A percentile compares a stretch with the other conserved stretches of the same genome.
These are phyloP conservation scores for Neurospora hispaniola DNA, from an alignment of 495 filamentous ascomycete genomes.

Conservation along the genomic window DNA sequence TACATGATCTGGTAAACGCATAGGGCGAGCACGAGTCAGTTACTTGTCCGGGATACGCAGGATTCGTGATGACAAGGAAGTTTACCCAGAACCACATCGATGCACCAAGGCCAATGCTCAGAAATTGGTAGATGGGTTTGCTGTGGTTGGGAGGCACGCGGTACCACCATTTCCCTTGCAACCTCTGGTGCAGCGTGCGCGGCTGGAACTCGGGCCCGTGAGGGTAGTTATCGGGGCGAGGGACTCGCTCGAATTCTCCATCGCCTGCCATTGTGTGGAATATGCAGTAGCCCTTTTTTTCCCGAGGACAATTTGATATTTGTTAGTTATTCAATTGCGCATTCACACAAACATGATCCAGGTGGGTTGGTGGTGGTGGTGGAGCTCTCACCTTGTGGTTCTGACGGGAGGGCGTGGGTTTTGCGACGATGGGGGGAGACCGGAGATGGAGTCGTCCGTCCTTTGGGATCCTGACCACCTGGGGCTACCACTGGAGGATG, in stretches of 20 bases:
- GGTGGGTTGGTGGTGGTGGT: not conserved
- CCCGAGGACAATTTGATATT: not conserved
- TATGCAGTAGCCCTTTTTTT: too few species aligned
- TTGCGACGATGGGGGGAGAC: not conserved
- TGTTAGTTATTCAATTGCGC: not conserved
- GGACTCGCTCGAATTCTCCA: not conserved
- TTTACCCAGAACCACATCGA: conserved; percentile 99
- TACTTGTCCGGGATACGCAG: not conserved
- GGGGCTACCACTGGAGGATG: not conserved
- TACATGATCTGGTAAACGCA: conserved; percentile 65
- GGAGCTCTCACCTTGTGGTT: not conserved
- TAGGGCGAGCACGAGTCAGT: not conserved
- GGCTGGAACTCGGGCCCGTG: not conserved
- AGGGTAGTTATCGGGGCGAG: not conserved
- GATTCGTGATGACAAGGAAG: not conserved
- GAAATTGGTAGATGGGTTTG: conserved; percentile 69
- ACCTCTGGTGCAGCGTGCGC: not conserved
- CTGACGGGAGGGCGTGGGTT: not conserved
- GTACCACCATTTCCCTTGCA: not conserved
- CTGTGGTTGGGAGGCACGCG: conserved; percentile 29
- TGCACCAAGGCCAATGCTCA: conserved; percentile 77
- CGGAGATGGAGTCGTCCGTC: not conserved
- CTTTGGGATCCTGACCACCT: not conserved
- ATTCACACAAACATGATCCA: not conserved
- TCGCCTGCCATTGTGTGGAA: not conserved